phyloP scores from a whole-genome alignment of 345 rosid genomes.

The Leavenworthia alabamica region DNA sequence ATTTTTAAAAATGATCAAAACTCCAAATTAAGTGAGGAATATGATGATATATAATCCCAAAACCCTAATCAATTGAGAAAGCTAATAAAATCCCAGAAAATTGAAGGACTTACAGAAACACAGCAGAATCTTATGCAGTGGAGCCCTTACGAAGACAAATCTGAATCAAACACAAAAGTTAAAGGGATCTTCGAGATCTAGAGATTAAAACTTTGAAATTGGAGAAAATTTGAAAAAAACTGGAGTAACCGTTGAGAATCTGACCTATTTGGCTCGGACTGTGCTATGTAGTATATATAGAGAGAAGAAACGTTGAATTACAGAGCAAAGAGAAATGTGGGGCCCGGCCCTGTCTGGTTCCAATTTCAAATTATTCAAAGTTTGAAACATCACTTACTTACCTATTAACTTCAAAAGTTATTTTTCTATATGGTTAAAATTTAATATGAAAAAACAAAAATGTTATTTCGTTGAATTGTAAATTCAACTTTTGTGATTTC shows the following conservation, averaged over 20 bases:
- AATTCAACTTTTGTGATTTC: neutral
- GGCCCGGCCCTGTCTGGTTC: conserved; percentile 7
- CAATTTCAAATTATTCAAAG: neutral
- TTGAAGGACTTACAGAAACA: conserved; percentile 2
- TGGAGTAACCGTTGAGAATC: conserved; percentile 15
- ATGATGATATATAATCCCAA: neutral
- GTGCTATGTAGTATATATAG: neutral
- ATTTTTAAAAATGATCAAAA: neutral
- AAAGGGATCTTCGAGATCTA: neutral
- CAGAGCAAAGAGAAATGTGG: neutral
- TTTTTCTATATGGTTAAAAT: neutral
- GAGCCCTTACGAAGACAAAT: neutral
- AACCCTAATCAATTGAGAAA: neutral
- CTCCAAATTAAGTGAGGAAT: neutral
- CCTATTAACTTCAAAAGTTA: neutral
- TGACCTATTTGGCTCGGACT: neutral
- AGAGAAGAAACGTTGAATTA: neutral
- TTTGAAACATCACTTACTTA: too few species aligned
- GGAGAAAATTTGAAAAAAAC: neutral
- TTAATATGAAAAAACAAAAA: neutral
- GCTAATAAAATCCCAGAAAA: neutral
- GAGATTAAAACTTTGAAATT: neutral
- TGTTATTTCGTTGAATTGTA: neutral
- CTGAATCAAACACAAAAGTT: neutral
- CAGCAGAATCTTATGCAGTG: neutral